Percentiles rank a stretch among this genome's conserved stretches.
Evolutionary conservation across 2,329 filamentous ascomycete genomes (phyloP).

Genomic region (Trichophyton benhamiae): DNA sequence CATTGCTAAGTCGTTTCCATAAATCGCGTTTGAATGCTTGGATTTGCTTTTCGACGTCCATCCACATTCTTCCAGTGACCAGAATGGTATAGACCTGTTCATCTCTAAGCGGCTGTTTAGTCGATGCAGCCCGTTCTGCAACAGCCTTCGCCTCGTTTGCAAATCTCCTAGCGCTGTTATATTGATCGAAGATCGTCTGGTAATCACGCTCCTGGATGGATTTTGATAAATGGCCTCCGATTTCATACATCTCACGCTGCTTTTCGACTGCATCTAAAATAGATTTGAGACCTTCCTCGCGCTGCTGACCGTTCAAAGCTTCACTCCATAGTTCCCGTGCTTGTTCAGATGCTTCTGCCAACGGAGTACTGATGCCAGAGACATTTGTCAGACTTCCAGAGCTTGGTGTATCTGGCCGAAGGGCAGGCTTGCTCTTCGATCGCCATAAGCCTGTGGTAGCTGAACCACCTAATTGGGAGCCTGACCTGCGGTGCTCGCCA

Average conservation of each 20-base stretch:
- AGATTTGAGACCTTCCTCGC: slow-evolving; percentile 73
- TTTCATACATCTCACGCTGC: slow-evolving; percentile 69
- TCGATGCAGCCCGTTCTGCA: slow-evolving; percentile 44
- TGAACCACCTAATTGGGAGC: slow-evolving; percentile 40
- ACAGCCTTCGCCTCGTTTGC: slow-evolving; percentile 65
- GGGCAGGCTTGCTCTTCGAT: slow-evolving; percentile 57
- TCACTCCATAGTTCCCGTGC: slow-evolving; percentile 97
- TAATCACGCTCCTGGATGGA: slow-evolving; percentile 87
- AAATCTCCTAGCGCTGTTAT: slow-evolving; percentile 67
- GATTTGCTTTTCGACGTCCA: slow-evolving; percentile 79
- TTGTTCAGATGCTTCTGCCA: slow-evolving; percentile 83
- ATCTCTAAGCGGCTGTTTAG: slow-evolving; percentile 52
- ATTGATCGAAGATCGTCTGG: slow-evolving; percentile 75
- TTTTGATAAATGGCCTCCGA: slow-evolving; percentile 64
- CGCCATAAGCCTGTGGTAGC: neutral
- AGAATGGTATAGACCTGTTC: slow-evolving; percentile 74
- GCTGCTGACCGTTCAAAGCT: slow-evolving; percentile 77
- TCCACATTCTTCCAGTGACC: slow-evolving; percentile 86
- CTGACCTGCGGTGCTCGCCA: slow-evolving; percentile 47
- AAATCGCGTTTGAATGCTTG: slow-evolving; percentile 76
- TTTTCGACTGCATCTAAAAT: slow-evolving; percentile 64
- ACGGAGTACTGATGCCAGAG: slow-evolving; percentile 71
- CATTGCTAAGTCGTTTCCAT: slow-evolving; percentile 66
- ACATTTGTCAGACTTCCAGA: slow-evolving; percentile 43
- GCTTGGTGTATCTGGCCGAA: slow-evolving; percentile 67